Percentiles rank a stretch among this genome's conserved stretches.
Evolutionary conservation across 208 protist species (phyloP).

Genomic region (Leishmania gerbilli): DNA sequence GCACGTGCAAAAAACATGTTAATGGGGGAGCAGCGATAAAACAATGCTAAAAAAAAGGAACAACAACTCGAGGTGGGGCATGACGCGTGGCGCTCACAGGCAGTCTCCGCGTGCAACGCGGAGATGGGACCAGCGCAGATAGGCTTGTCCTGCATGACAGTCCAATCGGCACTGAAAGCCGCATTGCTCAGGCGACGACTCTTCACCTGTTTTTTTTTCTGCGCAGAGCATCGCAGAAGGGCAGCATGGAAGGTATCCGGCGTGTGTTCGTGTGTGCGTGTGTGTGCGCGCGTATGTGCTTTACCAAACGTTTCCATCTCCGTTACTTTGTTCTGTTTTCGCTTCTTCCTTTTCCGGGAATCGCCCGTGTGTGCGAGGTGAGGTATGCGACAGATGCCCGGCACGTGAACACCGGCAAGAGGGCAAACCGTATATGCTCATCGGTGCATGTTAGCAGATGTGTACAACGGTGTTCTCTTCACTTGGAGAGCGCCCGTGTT

Average conservation of each 20-base stretch:
- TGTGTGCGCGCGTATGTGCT: background rate
- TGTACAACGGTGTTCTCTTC: background rate
- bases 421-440: background rate
- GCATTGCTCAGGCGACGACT: background rate
- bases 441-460: background rate
- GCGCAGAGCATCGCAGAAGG: background rate
- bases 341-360: background rate
- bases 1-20: background rate
- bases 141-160: background rate
- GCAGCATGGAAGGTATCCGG: background rate
- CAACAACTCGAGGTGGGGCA: background rate
- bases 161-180: background rate
- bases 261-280: background rate
- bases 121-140: background rate
- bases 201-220: background rate
- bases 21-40: conserved; percentile 18
- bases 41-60: conserved; percentile 13
- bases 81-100: conserved; percentile 3
- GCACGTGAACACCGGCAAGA: background rate
- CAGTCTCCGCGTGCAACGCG: background rate
- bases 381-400: background rate
- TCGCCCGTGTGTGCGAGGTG: background rate
- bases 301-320: background rate
- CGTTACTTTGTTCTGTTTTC: background rate
- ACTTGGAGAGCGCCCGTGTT: background rate